Percentiles rank a stretch among this genome's conserved stretches.
These are phyloP conservation scores for Tulasnella sp. DNA, from an alignment of 768 basidiomycete species.

Conservation along the genomic window DNA sequence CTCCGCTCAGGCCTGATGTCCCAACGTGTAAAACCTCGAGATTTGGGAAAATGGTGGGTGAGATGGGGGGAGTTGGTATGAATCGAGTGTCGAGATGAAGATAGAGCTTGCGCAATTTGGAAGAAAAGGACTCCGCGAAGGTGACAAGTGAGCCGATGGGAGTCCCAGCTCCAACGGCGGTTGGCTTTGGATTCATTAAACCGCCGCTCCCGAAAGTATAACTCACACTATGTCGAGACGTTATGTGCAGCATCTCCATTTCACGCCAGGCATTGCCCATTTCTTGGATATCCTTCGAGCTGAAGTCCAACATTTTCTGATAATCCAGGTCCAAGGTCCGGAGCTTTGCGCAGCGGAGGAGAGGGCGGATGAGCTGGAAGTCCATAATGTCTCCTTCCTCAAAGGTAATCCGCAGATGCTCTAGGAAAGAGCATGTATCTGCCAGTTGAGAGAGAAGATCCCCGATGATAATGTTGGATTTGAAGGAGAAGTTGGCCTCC, in stretches of 20 bases:
- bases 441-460: neutral
- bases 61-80: too few relatives aligned
- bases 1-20: too few relatives aligned
- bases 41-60: too few relatives aligned
- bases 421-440: neutral
- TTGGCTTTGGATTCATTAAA: too few relatives aligned
- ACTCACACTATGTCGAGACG: neutral
- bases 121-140: neutral
- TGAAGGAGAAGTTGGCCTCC: neutral
- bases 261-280: neutral
- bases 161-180: neutral
- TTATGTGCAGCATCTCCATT: neutral
- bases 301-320: neutral
- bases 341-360: neutral
- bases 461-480: neutral
- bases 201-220: too few relatives aligned
- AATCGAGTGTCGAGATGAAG: too few relatives aligned
- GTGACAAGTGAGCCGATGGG: neutral
- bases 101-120: neutral
- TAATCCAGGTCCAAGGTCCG: neutral
- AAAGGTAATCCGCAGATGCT: neutral
- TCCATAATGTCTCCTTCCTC: neutral
- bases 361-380: neutral
- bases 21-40: too few relatives aligned
- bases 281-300: neutral